Percentiles rank a stretch among this genome's conserved stretches.
Conservation (phyloP, 495 filamentous ascomycete genomes). For the Sordaria brevicollis region DNA sequence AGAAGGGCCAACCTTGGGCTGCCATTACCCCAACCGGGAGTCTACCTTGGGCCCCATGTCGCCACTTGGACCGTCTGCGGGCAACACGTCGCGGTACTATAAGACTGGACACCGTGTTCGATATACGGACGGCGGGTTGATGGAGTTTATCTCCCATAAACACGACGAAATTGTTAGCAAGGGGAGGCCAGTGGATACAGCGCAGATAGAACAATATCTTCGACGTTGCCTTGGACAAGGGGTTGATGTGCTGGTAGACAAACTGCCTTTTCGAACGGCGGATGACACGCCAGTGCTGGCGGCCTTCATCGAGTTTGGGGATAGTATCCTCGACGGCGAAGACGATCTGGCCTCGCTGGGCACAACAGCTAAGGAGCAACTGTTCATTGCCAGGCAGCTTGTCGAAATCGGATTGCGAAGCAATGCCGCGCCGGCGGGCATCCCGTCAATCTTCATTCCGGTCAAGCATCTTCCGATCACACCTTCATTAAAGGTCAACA, state of each 20-base stretch:
- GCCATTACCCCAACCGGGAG: conserved; percentile 21
- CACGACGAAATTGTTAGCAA: conserved; percentile 17
- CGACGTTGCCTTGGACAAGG: conserved; percentile 34
- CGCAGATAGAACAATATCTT: conserved; percentile 32
- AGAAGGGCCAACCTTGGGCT: conserved; percentile 33
- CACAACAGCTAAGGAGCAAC: conserved; percentile 23
- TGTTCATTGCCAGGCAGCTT: conserved; percentile 28
- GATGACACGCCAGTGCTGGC: conserved; percentile 24
- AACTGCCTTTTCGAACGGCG: conserved; percentile 27
- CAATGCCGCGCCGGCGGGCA: conserved; percentile 20
- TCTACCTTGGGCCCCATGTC: conserved; percentile 17
- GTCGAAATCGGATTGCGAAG: conserved; percentile 27
- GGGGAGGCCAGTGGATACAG: conserved; percentile 25
- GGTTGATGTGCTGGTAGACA: conserved; percentile 36
- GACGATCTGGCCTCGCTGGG: conserved; percentile 23
- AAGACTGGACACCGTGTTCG: conserved; percentile 36
- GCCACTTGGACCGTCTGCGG: conserved; percentile 7
- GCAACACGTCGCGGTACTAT: conserved; percentile 18
- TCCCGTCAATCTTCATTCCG: conserved; percentile 33
- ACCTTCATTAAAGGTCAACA: conserved; percentile 31
- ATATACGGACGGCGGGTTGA: conserved; percentile 32
- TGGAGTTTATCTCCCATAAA: conserved; percentile 32
- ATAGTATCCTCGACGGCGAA: conserved; percentile 19
- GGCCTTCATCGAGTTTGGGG: conserved; percentile 37
- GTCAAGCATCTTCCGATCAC: conserved; percentile 33